These are phyloP conservation scores for Ceratocystis ficicola DNA, from an alignment of 2,329 filamentous ascomycete genomes.

Conservation along the genomic window DNA sequence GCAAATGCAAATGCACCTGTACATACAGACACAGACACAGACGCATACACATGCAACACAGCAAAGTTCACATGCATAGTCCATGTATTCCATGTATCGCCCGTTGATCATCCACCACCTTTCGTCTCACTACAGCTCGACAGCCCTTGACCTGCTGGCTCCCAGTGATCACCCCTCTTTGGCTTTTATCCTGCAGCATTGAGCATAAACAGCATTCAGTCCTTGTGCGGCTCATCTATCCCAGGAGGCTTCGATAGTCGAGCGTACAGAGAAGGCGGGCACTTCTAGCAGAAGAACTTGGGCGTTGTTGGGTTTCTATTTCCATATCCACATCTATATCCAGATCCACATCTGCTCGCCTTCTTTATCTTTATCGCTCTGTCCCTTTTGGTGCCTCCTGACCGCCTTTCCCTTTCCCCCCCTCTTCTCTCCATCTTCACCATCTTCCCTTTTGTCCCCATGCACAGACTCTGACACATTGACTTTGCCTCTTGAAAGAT, in stretches of 20 bases:
- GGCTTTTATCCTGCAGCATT: not conserved
- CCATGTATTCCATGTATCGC: not conserved
- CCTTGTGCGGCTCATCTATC: not conserved
- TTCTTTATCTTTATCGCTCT: not conserved
- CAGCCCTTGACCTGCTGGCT: not conserved
- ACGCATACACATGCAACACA: not conserved
- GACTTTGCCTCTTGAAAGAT: conserved; percentile 6
- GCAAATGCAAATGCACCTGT: not conserved
- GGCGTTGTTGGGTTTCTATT: not conserved
- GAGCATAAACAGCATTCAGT: not conserved
- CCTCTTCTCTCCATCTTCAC: not conserved
- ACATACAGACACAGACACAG: not conserved
- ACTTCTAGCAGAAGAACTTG: conserved; percentile 3
- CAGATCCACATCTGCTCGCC: not conserved
- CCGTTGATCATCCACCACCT: not conserved
- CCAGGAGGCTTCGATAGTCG: not conserved
- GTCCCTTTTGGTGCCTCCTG: not conserved
- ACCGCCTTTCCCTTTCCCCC: not conserved
- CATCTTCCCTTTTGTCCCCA: not conserved
- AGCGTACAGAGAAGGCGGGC: not conserved
- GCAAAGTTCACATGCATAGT: not conserved
- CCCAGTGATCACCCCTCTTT: not conserved
- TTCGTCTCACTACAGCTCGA: not conserved
- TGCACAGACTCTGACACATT: not conserved
- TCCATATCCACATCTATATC: not conserved